phyloP scores from a whole-genome alignment of 176 grass and related monocot species.

The Zoysia japonica region DNA sequence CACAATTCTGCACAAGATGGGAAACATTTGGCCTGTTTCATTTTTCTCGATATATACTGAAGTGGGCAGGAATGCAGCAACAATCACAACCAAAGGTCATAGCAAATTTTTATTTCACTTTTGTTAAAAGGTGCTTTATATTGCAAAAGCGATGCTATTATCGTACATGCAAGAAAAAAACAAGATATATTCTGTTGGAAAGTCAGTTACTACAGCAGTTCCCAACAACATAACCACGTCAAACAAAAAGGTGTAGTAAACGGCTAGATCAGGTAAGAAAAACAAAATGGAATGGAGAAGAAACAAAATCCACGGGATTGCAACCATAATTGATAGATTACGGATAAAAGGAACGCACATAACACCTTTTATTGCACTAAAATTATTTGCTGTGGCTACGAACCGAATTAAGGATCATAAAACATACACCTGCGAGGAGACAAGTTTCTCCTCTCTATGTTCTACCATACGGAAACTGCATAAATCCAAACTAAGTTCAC shows the following conservation, averaged over 20 bases:
- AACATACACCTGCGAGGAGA: no score
- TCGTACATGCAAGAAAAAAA: slow-evolving; percentile 3
- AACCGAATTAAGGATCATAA: no score
- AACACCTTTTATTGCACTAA: no score
- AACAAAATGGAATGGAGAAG: no score
- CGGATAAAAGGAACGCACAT: no score
- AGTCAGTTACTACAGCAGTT: neutral
- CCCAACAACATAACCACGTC: no score
- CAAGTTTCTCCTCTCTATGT: neutral
- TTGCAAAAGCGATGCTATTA: neutral
- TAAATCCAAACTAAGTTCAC: neutral
- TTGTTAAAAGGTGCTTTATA: slow-evolving; percentile 28
- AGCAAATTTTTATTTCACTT: neutral
- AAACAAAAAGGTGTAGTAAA: no score
- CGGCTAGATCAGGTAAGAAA: no score
- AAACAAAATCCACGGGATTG: no score
- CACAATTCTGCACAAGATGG: slow-evolving; percentile 1
- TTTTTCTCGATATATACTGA: neutral
- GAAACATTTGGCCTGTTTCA: neutral
- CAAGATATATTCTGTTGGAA: slow-evolving; percentile 9
- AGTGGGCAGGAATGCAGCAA: slow-evolving; percentile 1
- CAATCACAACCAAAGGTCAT: slow-evolving; percentile 15
- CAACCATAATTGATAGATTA: no score
- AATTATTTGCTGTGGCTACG: no score
- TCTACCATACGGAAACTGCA: neutral